Base-by-base conservation (phyloP, 2,329 filamentous ascomycete species). In the Penicillium capsulatum region DNA sequence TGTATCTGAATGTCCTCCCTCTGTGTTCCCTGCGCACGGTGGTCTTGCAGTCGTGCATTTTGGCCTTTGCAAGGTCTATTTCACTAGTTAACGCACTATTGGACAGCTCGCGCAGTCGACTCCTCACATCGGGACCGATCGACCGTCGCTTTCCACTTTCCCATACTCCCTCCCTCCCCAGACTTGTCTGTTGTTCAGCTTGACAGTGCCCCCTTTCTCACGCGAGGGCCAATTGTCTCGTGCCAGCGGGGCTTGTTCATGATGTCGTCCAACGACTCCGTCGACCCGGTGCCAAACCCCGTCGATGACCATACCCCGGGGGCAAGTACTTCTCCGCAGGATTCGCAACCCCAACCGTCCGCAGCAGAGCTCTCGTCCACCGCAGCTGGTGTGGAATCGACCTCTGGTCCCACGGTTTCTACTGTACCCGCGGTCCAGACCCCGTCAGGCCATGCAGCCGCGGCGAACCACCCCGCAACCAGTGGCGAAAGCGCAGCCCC, bases 211-310 rank as follows among this genome's bases (percentile, higher is more conserved):
- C 26, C 26, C 26, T 38, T 36, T 40, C 38, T 37, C 26, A 26
- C 14, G 45, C 38, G 30, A 39, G 36, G 40, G 27, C 40, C 40
- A 45, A 51, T 51, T 48, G 38, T 40, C 28, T 38, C 9, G 36
- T 44, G 24, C 35, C 31, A 38, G 37, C 44, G 44, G 44, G 44
- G 50, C n/a, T 34, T 31, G 31, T n/a, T 11, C 36, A 40, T 7
- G 37, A 55, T 55, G 53, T 54, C 51, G 41, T 48, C 57, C 36
- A 57, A 31, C 42, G 51, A 56, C 17, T 40, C 51, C 31, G 40
- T 54, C 26, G 49, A 48, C 34, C 34, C 50, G 38, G 29, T 42
- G 26, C 34, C 45, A 37, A 45, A 42, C 28, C 38, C 42, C 43
- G 51, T 45, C 31, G 43, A 48, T 31, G 48, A 50, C 22, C 43